Base-by-base conservation (phyloP, 1,139 yeast species). In the Arxiozyma slooffiae region DNA sequence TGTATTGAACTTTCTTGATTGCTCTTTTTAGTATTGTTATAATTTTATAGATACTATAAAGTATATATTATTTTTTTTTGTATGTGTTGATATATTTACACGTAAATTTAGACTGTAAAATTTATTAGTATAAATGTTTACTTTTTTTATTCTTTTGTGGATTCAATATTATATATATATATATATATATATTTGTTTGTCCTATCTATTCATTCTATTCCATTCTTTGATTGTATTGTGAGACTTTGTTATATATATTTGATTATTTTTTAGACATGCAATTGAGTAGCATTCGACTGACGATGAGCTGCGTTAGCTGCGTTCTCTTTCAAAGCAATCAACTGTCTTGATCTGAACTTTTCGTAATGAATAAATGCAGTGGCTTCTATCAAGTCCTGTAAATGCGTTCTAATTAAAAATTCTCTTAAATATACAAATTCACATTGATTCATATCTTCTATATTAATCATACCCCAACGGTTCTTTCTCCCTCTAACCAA, bases 341-440 rank as follows among this genome's bases (percentile, higher is more conserved):
- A 80, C 71, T 92, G 98, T 71, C 90, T 88, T 34, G 96, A 78
- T 71, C 98, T 83, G 74, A 90, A 92, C 51, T 83, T 77, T 73
- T 92, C 98, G 70, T 92, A 92, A 69, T 92, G 98, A 52, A 83
- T 78, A 61, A 82, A 77, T 6, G 95, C 75, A 5, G 98, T 92
- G 18, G 96, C 82, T 68, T 92, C 98, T 64, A 92, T 92, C 67
- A 92, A 80, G 68, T 92, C 98, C 70, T 89, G 97, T 63, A 92
- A 76, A 69, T 92, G 97, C 30, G 97, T 90, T 72, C 97, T 82
- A 50, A 96, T 87, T 67, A 92, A 78, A 70, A 92, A 92, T 69
- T 89, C 95, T 70, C 97, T 80, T 66, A 92, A 79, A 62, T 87
- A 88, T 48, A 88, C 86, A 74, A 92, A 92, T 72, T 92, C 98